A percentile compares a stretch with the other conserved stretches of the same genome.
Evolutionary conservation across 2,329 filamentous ascomycete genomes (phyloP).

Genomic region (Stagonosporopsis chrysanthemi): DNA sequence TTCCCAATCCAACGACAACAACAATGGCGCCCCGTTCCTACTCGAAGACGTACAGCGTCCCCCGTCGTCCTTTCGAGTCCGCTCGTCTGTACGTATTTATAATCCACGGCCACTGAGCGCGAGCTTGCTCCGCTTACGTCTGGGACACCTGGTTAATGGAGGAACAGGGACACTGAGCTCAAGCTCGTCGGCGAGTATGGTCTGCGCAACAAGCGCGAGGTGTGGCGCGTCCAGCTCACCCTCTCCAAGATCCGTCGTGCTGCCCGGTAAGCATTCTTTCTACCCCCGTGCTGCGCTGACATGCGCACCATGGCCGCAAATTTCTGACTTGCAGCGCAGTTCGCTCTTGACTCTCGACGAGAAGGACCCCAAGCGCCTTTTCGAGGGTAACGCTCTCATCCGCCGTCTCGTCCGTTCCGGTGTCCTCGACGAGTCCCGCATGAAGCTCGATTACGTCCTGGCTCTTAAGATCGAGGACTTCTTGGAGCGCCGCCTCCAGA

Average conservation of each 20-base stretch:
- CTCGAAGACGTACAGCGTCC: conserved; percentile 99
- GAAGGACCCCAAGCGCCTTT: conserved; percentile 99
- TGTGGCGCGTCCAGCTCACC: conserved; percentile 99
- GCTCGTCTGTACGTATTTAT: conserved; percentile 93
- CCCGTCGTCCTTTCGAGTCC: conserved; percentile 97
- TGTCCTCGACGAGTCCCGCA: conserved; percentile 99
- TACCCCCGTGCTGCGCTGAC: conserved; percentile 18
- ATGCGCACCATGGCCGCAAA: conserved; percentile 18
- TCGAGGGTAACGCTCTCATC: conserved; percentile 99
- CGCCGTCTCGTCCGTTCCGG: conserved; percentile 99
- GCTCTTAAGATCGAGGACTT: conserved; percentile 99
- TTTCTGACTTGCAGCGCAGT: conserved; percentile 62
- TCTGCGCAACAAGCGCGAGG: conserved; percentile 99
- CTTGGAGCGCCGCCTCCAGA: conserved; percentile 99
- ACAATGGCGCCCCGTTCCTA: conserved; percentile 71
- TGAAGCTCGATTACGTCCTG: conserved; percentile 99
- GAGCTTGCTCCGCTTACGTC: conserved; percentile 99
- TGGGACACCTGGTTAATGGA: conserved; percentile 73
- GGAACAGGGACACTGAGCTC: conserved; percentile 92
- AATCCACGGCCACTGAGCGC: conserved; percentile 88
- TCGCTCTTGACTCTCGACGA: conserved; percentile 99
- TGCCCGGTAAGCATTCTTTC: conserved; percentile 77
- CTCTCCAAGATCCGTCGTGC: conserved; percentile 99
- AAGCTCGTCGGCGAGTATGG: conserved; percentile 99
- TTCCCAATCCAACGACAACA: conserved; percentile 44